Conservation (phyloP, 306 rosid species). For the cucumber (Cucumis sativus) region DNA sequence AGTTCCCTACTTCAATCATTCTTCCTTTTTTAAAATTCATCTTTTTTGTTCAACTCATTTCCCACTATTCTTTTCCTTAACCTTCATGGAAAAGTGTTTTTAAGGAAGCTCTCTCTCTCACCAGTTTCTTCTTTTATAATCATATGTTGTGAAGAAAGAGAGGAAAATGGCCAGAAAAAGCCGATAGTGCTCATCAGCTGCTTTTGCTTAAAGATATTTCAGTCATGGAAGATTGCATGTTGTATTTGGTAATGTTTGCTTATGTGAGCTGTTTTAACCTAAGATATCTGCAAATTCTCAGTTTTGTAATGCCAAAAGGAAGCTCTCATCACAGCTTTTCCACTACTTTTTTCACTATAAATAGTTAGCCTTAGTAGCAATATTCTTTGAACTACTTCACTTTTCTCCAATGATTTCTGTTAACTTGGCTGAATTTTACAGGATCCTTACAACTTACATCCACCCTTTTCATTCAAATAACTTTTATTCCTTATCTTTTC, state of each 20-base stretch:
- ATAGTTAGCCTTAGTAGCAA: background rate
- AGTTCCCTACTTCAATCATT: slow-evolving; percentile 51
- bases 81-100: background rate
- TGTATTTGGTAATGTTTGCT: background rate
- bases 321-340: background rate
- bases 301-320: background rate
- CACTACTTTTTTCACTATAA: background rate
- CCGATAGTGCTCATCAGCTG: background rate
- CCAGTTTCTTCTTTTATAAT: background rate
- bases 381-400: background rate
- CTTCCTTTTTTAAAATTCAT: slow-evolving; percentile 10
- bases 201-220: background rate
- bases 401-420: background rate
- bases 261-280: background rate
- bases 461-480: background rate
- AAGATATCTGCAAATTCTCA: background rate
- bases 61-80: background rate
- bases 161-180: background rate
- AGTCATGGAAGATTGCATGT: background rate
- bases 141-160: background rate
- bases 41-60: background rate
- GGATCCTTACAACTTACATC: background rate
- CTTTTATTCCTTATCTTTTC: slow-evolving; percentile 1
- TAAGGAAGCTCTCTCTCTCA: background rate
- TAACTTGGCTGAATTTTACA: background rate